Conservation (phyloP, 306 rosid species). For the Vigna angularis region DNA sequence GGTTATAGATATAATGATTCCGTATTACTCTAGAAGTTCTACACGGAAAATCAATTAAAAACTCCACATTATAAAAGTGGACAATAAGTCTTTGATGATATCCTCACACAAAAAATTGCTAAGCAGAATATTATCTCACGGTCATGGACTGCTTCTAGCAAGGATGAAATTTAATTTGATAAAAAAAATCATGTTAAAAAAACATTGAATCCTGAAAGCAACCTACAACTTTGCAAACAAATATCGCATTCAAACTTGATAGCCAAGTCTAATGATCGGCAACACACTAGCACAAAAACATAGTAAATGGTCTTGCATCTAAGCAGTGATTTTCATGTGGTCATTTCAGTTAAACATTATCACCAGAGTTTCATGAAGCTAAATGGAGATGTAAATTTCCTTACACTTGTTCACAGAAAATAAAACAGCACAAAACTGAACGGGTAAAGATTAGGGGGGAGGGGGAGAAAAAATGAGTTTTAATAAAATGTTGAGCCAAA, state of each 20-base stretch:
- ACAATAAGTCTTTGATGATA: neutral
- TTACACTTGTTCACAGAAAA: conserved; percentile 41
- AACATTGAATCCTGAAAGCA: neutral
- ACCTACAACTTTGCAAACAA: neutral
- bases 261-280: conserved; percentile 3
- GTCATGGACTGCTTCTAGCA: neutral
- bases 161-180: neutral
- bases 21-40: too few species aligned
- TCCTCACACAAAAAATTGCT: neutral
- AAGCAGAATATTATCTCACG: too few species aligned
- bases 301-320: conserved; percentile 1
- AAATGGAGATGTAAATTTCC: conserved; percentile 40
- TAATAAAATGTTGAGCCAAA: conserved; percentile 40
- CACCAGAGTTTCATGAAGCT: conserved; percentile 37
- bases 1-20: too few species aligned
- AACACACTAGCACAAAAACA: neutral
- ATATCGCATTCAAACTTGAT: neutral
- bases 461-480: conserved; percentile 49
- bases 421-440: conserved; percentile 19
- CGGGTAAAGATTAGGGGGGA: conserved; percentile 32
- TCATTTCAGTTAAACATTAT: conserved; percentile 37
- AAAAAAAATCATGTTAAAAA: neutral
- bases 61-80: neutral
- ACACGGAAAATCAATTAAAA: neutral
- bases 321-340: conserved; percentile 21